Percentiles rank a stretch among this genome's conserved stretches.
Evolutionary conservation across 257 asterid genomes (phyloP).

Genomic region (Gynochthodes officinalis): DNA sequence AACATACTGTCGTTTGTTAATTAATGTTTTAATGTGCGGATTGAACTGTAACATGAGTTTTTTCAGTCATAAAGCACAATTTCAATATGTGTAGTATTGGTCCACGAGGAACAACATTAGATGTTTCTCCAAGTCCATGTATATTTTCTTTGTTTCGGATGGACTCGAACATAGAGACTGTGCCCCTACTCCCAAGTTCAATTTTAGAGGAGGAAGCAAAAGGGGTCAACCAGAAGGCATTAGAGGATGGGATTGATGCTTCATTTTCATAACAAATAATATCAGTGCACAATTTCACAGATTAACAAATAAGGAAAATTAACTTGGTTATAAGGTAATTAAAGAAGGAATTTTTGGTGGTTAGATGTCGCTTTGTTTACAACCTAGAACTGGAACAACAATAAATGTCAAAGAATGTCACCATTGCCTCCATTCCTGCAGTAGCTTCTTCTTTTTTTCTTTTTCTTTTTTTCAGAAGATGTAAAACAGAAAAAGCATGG

Average conservation of each 20-base stretch:
- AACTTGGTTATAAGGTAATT: background rate
- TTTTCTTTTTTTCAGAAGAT: background rate
- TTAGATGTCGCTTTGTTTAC: background rate
- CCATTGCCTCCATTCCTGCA: background rate
- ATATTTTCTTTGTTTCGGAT: no score
- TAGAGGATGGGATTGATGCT: background rate
- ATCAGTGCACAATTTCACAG: background rate
- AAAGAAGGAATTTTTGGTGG: background rate
- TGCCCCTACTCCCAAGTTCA: no score
- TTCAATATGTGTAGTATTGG: no score
- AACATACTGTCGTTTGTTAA: no score
- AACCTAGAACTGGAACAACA: constrained; percentile 3
- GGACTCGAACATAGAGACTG: no score
- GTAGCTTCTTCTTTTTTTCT: no score
- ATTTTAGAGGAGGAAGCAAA: background rate
- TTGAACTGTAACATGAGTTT: no score
- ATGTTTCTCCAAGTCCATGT: no score
- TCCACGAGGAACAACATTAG: no score
- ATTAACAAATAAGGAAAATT: no score
- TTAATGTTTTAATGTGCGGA: no score
- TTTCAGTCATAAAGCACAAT: no score
- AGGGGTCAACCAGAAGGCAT: constrained; percentile 1
- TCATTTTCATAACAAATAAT: background rate
- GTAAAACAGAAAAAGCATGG: background rate
- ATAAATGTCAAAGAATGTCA: background rate